A percentile compares a stretch with the other conserved stretches of the same genome.
phyloP scores from a whole-genome alignment of 768 basidiomycete species.

The Leucocoprinus birnbaumii region DNA sequence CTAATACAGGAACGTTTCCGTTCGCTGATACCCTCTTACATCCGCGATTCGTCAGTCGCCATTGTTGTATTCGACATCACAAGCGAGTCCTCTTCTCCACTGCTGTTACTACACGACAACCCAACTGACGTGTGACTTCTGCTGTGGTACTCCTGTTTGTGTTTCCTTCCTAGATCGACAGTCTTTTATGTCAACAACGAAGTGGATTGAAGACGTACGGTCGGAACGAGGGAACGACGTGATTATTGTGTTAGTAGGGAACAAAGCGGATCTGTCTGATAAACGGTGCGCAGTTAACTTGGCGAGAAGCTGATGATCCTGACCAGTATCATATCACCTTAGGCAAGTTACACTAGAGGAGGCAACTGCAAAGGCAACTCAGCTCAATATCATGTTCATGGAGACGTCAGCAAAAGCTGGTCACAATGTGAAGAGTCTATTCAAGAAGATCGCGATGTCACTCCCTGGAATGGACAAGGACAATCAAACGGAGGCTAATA shows the following conservation, averaged over 20 bases:
- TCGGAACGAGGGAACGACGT: constrained; percentile 97
- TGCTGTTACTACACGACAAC: constrained; percentile 5
- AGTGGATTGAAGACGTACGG: constrained; percentile 99
- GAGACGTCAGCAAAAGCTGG: constrained; percentile 99
- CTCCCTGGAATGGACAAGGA: constrained; percentile 95
- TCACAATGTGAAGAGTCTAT: constrained; percentile 97
- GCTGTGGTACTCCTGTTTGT: neutral
- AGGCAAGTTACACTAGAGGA: constrained; percentile 99
- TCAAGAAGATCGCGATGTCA: constrained; percentile 99
- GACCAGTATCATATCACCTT: constrained; percentile 7
- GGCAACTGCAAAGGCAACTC: constrained; percentile 86
- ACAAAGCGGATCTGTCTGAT: constrained; percentile 98
- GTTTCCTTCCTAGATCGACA: constrained; percentile 65
- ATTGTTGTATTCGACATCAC: constrained; percentile 99
- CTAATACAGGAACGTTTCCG: constrained; percentile 87
- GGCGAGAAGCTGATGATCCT: neutral
- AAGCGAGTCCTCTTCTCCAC: constrained; percentile 51
- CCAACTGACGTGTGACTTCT: constrained; percentile 2
- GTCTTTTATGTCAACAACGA: constrained; percentile 97
- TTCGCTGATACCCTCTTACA: constrained; percentile 97
- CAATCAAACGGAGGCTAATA: constrained; percentile 52
- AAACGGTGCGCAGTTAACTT: constrained; percentile 68
- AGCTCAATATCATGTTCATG: constrained; percentile 97
- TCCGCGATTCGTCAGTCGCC: constrained; percentile 97
- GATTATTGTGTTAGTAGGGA: constrained; percentile 96